Evolutionary conservation across 2,329 filamentous ascomycete species (phyloP).

Genomic region (Pleurostoma richardsiae): DNA sequence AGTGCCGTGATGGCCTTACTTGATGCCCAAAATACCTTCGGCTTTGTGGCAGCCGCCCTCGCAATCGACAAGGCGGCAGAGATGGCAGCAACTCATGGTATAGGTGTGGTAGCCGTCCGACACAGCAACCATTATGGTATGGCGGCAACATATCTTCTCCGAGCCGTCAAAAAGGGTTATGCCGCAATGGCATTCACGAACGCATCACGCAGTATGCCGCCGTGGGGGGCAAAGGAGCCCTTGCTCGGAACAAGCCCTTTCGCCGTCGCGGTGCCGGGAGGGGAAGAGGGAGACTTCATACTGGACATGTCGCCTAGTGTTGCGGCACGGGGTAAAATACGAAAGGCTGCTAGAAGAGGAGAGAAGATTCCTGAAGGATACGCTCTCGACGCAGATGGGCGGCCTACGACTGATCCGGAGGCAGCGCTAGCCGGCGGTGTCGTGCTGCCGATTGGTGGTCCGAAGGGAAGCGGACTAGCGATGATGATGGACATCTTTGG

Average conservation of each 20-base stretch:
- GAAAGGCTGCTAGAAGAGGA: conserved; percentile 14
- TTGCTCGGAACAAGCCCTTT: conserved; percentile 24
- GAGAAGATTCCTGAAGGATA: conserved; percentile 17
- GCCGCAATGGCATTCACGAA: conserved; percentile 26
- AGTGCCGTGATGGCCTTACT: conserved; percentile 19
- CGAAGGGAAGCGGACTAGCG: conserved; percentile 53
- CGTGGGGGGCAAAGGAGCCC: conserved; percentile 22
- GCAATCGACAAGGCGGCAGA: conserved; percentile 15
- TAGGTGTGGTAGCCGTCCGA: conserved; percentile 15
- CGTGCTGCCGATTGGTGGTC: conserved; percentile 47
- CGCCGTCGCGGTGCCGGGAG: conserved; percentile 53
- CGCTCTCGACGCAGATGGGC: conserved; percentile 14
- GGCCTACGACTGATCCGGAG: conserved; percentile 13
- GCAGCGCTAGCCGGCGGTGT: conserved; percentile 12
- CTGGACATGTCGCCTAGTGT: conserved; percentile 18
- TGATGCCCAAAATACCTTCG: conserved; percentile 20
- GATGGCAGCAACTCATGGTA: conserved; percentile 13
- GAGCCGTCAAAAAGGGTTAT: conserved; percentile 12
- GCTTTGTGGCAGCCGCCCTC: conserved; percentile 17
- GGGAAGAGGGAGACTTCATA: conserved; percentile 33
- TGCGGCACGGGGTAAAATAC: conserved; percentile 17
- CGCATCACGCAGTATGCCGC: conserved; percentile 21
- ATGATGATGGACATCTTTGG: conserved; percentile 63
- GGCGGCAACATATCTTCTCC: conserved; percentile 17
- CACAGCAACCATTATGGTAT: conserved; percentile 21